Conservation (phyloP, 306 rosid species). For the Sechiopsis laciniata region DNA sequence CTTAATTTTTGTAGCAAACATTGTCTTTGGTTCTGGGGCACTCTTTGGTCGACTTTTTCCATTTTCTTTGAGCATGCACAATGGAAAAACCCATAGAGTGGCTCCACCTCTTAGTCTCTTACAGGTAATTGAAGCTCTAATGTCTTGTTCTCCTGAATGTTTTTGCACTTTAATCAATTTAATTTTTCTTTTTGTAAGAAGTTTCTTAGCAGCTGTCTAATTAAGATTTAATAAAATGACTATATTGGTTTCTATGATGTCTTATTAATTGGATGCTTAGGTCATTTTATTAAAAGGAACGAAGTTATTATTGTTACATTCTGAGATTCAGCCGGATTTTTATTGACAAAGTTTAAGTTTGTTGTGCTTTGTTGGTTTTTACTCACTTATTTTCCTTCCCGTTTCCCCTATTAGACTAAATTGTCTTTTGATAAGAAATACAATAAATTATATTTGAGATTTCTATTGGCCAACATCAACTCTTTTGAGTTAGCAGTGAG, state of each 20-base stretch:
- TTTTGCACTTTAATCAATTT: conserved; percentile 17
- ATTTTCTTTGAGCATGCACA: conserved; percentile 33
- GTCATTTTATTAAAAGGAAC: not conserved
- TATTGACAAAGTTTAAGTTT: not conserved
- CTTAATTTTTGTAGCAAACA: conserved; percentile 52
- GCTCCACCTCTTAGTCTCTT: conserved; percentile 49
- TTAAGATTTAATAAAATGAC: not conserved
- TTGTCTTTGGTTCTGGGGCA: conserved; percentile 65
- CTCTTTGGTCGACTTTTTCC: conserved; percentile 65
- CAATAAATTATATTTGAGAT: not conserved
- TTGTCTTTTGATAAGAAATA: not conserved
- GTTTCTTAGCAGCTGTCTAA: not conserved
- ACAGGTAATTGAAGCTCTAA: conserved; percentile 46
- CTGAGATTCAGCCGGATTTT: not conserved
- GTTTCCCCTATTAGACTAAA: not conserved
- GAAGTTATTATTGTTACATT: not conserved
- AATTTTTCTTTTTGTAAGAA: not conserved
- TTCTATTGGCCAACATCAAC: not conserved
- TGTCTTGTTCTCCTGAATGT: conserved; percentile 15
- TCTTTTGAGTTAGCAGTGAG: not conserved
- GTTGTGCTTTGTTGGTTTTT: not conserved
- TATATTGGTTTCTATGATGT: not conserved
- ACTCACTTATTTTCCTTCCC: not conserved
- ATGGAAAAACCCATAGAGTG: conserved; percentile 37
- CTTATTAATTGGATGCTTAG: not conserved